phyloP scores from a whole-genome alignment of 495 filamentous ascomycete genomes.

The Annulohypoxylon stygium region DNA sequence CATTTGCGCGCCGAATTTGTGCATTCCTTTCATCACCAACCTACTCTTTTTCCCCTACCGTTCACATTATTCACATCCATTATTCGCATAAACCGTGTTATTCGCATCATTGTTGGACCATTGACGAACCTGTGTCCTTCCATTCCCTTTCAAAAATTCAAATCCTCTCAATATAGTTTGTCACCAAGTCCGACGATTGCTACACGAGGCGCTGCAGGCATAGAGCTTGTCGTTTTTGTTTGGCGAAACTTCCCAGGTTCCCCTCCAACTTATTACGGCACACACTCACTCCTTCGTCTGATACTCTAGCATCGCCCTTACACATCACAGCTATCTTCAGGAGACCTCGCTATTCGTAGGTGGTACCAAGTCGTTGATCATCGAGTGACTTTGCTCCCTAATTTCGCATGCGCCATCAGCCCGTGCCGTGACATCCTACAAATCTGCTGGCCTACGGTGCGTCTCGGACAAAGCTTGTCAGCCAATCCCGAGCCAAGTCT shows the following conservation, averaged over 20 bases:
- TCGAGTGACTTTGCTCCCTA: slow-evolving; percentile 17
- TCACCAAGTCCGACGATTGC: slow-evolving; percentile 9
- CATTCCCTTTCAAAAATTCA: slow-evolving; percentile 20
- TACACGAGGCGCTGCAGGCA: slow-evolving; percentile 34
- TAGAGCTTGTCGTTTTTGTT: slow-evolving; percentile 7
- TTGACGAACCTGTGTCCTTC: slow-evolving; percentile 31
- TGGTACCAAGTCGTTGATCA: slow-evolving; percentile 11
- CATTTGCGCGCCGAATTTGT: slow-evolving; percentile 18
- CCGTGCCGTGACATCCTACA: slow-evolving; percentile 18
- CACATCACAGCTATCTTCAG: slow-evolving; percentile 9
- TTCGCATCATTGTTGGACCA: slow-evolving; percentile 17
- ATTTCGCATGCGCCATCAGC: slow-evolving; percentile 22
- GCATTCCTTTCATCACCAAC: slow-evolving; percentile 40
- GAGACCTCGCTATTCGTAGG: slow-evolving; percentile 7
- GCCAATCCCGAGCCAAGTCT: slow-evolving; percentile 43
- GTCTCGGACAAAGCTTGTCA: slow-evolving; percentile 38
- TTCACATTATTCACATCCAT: neutral
- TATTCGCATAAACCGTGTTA: neutral
- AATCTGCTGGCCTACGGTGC: slow-evolving; percentile 28
- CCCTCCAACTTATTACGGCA: slow-evolving; percentile 6
- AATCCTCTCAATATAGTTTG: slow-evolving; percentile 10
- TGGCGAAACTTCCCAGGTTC: slow-evolving; percentile 14
- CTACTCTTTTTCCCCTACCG: slow-evolving; percentile 24
- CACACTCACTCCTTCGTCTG: slow-evolving; percentile 21
- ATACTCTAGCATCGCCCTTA: slow-evolving; percentile 27